Conservation (phyloP, 345 rosid genomes). For the Hibiscus tridactylites region DNA sequence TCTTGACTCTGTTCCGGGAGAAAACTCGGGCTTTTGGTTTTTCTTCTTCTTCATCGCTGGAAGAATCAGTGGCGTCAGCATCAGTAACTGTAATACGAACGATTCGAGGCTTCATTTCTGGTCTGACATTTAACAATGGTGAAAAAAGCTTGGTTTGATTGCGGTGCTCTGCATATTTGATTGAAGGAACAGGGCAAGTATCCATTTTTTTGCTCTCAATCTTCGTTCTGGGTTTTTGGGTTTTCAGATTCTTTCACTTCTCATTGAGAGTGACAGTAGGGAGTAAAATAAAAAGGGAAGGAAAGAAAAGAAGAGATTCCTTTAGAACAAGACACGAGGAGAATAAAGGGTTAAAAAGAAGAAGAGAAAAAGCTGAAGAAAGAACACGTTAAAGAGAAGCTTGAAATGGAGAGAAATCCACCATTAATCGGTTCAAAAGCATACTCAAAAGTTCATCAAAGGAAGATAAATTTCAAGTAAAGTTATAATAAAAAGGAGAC, state of each 20-base stretch:
- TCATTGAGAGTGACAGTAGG: slow-evolving; percentile 21
- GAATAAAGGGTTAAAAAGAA: slow-evolving; percentile 29
- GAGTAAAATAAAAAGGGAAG: slow-evolving; percentile 5
- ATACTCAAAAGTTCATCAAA: slow-evolving; percentile 15
- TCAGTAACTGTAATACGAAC: slow-evolving; percentile 76
- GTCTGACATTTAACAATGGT: not conserved
- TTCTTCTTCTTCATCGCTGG: slow-evolving; percentile 66
- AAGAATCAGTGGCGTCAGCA: slow-evolving; percentile 86
- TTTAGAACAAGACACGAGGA: slow-evolving; percentile 29
- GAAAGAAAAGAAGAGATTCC: slow-evolving; percentile 26
- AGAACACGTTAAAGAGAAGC: slow-evolving; percentile 31
- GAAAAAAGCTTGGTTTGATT: slow-evolving; percentile 25
- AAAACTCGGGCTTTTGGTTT: not conserved
- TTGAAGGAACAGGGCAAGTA: slow-evolving; percentile 5
- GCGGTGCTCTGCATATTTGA: slow-evolving; percentile 52
- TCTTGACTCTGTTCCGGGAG: slow-evolving; percentile 36
- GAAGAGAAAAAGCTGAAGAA: slow-evolving; percentile 1
- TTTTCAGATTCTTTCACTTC: slow-evolving; percentile 16
- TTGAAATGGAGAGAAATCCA: slow-evolving; percentile 23
- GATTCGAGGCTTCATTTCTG: slow-evolving; percentile 29
- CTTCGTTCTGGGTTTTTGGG: not conserved
- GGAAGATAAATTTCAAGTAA: slow-evolving; percentile 43
- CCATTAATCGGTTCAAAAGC: slow-evolving; percentile 9
- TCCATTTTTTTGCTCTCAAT: slow-evolving; percentile 21
- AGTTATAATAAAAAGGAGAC: slow-evolving; percentile 14